Percentiles rank a stretch among this genome's conserved stretches.
Conservation (phyloP, 2,329 filamentous ascomycete species). For the Microcyclospora tardicrescens region DNA sequence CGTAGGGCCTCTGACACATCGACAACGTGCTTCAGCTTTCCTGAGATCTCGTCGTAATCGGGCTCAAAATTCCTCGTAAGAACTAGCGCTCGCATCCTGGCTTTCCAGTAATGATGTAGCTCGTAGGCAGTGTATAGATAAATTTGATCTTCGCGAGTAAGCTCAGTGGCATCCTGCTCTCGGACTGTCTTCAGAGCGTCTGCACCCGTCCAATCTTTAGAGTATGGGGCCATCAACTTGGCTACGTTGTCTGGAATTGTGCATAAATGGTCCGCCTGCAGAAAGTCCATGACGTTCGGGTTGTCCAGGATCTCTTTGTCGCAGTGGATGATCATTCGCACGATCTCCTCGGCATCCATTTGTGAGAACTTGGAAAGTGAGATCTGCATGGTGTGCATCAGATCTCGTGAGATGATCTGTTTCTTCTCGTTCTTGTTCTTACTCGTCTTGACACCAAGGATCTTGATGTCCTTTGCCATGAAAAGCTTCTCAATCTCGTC, state of each 20-base stretch:
- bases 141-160: constrained; percentile 90
- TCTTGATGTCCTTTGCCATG: constrained; percentile 91
- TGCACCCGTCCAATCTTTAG: constrained; percentile 88
- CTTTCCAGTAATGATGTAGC: constrained; percentile 96
- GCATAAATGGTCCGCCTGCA: constrained; percentile 85
- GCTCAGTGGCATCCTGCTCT: constrained; percentile 74
- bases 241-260: constrained; percentile 80
- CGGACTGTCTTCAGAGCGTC: constrained; percentile 64
- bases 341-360: constrained; percentile 67
- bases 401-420: constrained; percentile 82
- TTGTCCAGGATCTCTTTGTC: constrained; percentile 83
- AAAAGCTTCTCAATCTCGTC: constrained; percentile 97
- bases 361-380: constrained; percentile 89
- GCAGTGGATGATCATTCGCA: constrained; percentile 90
- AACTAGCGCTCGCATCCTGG: constrained; percentile 79
- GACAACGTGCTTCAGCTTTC: constrained; percentile 76
- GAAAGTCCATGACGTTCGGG: constrained; percentile 86
- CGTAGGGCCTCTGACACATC: constrained; percentile 76
- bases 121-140: constrained; percentile 90
- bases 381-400: constrained; percentile 86
- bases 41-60: constrained; percentile 85
- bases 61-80: constrained; percentile 71
- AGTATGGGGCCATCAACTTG: constrained; percentile 89
- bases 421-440: constrained; percentile 86
- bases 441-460: constrained; percentile 55